Percentiles rank a stretch among this genome's conserved stretches.
phyloP scores from a whole-genome alignment of 768 basidiomycete species.

The Auriculariales sp. region DNA sequence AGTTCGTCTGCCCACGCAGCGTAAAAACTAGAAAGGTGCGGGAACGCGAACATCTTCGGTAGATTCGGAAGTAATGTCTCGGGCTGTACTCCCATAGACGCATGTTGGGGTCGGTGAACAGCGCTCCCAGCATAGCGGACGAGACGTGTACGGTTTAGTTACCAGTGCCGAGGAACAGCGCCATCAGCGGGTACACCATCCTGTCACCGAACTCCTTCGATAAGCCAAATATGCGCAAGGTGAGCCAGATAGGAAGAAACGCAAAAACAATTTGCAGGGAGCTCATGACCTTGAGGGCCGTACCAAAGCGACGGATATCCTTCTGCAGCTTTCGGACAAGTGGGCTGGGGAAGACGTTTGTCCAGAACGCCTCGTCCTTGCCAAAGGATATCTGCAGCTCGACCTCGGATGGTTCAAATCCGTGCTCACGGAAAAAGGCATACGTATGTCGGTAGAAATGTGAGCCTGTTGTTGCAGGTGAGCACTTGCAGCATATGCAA shows the following conservation, averaged over 20 bases:
- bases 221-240: background rate
- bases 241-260: background rate
- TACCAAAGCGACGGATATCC: conserved; percentile 21
- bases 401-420: conserved; percentile 18
- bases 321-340: conserved; percentile 20
- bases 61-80: conserved; percentile 19
- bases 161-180: conserved; percentile 20
- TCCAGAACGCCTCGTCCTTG: conserved; percentile 22
- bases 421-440: conserved; percentile 20
- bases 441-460: conserved; percentile 22
- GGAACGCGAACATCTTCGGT: conserved; percentile 24
- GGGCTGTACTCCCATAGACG: conserved; percentile 18
- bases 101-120: conserved; percentile 23
- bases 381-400: conserved; percentile 24
- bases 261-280: background rate
- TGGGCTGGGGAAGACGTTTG: conserved; percentile 22
- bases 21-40: conserved; percentile 18
- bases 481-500: conserved; percentile 10
- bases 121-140: conserved; percentile 19
- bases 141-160: conserved; percentile 24
- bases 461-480: too few relatives aligned
- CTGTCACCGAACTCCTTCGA: conserved; percentile 16
- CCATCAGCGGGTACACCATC: conserved; percentile 22
- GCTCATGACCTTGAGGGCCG: conserved; percentile 11
- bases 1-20: conserved; percentile 16